Evolutionary conservation across 176 grass and related monocot genomes (phyloP), one percentile per base, ranked within the genome.

Genomic region (Luzula sylvatica): DNA sequence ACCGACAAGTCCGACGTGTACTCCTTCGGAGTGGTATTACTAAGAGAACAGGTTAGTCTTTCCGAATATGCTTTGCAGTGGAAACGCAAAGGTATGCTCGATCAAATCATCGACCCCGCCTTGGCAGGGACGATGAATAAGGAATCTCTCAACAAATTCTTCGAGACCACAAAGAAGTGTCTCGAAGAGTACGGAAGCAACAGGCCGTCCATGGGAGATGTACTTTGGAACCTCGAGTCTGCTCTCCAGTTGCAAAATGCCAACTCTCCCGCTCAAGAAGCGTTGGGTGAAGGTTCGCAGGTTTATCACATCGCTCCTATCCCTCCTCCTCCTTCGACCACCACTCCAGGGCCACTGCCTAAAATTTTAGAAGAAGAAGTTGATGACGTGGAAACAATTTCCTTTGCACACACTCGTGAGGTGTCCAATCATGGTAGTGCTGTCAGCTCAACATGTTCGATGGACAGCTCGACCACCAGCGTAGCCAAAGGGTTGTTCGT

Each of bases 1-100:
- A 98, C 92, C 0, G 85, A 98, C 55, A 98, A 98, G 68, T 98
- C 92, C 0, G 92, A 98, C 66, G 92, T 98, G 4, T 98, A 98
- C 85, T 98, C 92, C 0, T 98, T 98, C 72, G 92, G 92, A 1
- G 92, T 98, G 2, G 92, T 96, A 55, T 72, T 96, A 42, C 71
- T 84, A 1, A 27, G 85, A 17, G 92, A 96, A 64, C 92, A 96
- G 67, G 92, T 96, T 0, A 90, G 75, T 74, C 85, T 98, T 9
- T 84, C 85, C 4, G 92, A 98, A 65, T 98, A 84, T 84, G 81
- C 78, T 3, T 55, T 98, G 71, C 92, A 80, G 81, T 98, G 80
- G 74, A 98, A 98, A 75, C 25, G 84, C 2, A 90, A 98, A 68
- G 85, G 81, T 0, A 78, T 86, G 53, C 76, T 98, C 64, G 81